These are phyloP conservation scores for Coemansia sp. DNA, from an alignment of 371 early-diverging fungal genomes.

Conservation along the genomic window DNA sequence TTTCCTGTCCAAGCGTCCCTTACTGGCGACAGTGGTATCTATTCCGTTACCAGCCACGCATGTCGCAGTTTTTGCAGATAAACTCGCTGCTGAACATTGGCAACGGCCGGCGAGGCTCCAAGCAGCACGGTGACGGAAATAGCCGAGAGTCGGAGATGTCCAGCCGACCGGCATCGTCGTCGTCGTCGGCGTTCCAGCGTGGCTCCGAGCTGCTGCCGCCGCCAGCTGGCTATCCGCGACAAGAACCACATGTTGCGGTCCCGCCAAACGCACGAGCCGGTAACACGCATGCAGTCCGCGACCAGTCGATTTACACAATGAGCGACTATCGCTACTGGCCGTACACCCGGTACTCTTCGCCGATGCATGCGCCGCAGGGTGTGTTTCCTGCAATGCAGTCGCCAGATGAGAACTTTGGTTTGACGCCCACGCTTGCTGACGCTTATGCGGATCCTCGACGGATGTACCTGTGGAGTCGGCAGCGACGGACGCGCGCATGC, in stretches of 20 bases:
- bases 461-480: slow-evolving; percentile 18
- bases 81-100: slow-evolving; percentile 19
- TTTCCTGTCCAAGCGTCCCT: neutral
- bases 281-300: slow-evolving; percentile 20
- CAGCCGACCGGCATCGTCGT: neutral
- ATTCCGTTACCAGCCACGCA: neutral
- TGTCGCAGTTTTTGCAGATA: slow-evolving; percentile 19
- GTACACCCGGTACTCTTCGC: slow-evolving; percentile 10
- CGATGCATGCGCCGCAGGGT: neutral
- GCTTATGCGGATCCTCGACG: neutral
- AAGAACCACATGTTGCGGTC: neutral
- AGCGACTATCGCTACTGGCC: slow-evolving; percentile 32
- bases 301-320: slow-evolving; percentile 8
- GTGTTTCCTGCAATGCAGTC: neutral
- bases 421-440: neutral
- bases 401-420: neutral
- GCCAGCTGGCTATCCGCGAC: neutral
- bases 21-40: neutral
- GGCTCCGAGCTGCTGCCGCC: neutral
- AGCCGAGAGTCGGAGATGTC: neutral
- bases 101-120: neutral
- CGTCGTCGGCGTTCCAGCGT: neutral
- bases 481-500: slow-evolving; percentile 39
- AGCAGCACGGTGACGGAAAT: neutral
- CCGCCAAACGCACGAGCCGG: neutral